Conservation (phyloP, 2,329 filamentous ascomycete genomes). For the Cladorrhinum sp. region DNA sequence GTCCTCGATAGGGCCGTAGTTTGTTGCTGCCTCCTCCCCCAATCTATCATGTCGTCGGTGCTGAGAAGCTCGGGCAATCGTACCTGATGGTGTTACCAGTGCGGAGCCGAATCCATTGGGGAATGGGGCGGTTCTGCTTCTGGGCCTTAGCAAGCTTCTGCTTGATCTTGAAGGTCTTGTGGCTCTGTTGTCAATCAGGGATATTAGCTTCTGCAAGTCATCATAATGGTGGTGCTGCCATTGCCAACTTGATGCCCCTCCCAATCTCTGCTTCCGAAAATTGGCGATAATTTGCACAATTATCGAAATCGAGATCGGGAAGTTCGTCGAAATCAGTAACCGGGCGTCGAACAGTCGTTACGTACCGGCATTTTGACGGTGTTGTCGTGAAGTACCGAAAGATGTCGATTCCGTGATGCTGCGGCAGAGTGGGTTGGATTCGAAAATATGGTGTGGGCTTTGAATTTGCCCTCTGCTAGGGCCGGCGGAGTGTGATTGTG, state of each 20-base stretch:
- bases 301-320: not conserved
- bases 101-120: constrained; percentile 98
- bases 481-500: constrained; percentile 23
- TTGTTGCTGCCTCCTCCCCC: too few relatives aligned
- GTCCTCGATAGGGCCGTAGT: too few relatives aligned
- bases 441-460: constrained; percentile 31
- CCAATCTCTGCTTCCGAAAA: not conserved
- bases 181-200: constrained; percentile 62
- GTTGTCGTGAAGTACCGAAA: constrained; percentile 32
- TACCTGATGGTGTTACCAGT: constrained; percentile 99
- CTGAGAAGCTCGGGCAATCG: constrained; percentile 37
- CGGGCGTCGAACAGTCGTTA: constrained; percentile 17
- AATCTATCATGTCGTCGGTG: not conserved
- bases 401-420: constrained; percentile 30
- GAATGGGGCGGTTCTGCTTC: constrained; percentile 99
- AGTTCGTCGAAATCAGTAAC: not conserved
- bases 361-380: constrained; percentile 42
- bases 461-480: constrained; percentile 27
- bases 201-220: constrained; percentile 22
- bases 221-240: not conserved
- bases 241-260: constrained; percentile 7
- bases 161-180: constrained; percentile 99
- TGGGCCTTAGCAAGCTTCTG: constrained; percentile 99
- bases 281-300: constrained; percentile 1
- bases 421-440: constrained; percentile 27